Evolutionary conservation across 768 basidiomycete genomes (phyloP).

Genomic region (Kwoniella botswanensis): DNA sequence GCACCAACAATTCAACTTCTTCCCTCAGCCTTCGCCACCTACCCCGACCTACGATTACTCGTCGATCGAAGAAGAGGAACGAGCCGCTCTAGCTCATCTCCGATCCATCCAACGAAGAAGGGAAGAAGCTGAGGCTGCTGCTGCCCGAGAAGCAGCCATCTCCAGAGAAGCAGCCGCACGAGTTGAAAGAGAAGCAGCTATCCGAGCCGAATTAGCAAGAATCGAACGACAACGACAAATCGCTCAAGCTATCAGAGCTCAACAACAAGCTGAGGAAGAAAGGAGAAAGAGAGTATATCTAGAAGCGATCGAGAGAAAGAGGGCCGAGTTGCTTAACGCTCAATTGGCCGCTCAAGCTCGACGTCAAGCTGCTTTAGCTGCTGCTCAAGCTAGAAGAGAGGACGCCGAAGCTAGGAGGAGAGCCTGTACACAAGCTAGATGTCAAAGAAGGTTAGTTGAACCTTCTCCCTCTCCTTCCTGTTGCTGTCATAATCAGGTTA

Average conservation of each 20-base stretch:
- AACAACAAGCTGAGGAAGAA: constrained; percentile 21
- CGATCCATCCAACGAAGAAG: constrained; percentile 42
- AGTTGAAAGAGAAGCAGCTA: constrained; percentile 31
- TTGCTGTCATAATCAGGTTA: not conserved
- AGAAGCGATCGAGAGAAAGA: constrained; percentile 15
- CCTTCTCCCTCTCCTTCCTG: constrained; percentile 15
- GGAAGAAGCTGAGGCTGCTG: constrained; percentile 30
- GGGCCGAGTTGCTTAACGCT: constrained; percentile 5
- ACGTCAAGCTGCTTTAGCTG: constrained; percentile 14
- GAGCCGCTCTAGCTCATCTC: constrained; percentile 46
- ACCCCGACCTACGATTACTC: not conserved
- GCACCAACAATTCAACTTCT: constrained; percentile 4
- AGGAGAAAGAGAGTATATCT: constrained; percentile 8
- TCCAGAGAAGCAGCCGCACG: constrained; percentile 23
- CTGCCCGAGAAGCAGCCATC: constrained; percentile 23
- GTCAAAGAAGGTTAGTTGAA: constrained; percentile 30
- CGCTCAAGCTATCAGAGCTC: constrained; percentile 11
- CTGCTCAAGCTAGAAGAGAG: constrained; percentile 5
- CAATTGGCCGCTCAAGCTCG: constrained; percentile 9
- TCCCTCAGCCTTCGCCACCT: not conserved
- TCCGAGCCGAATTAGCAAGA: constrained; percentile 22
- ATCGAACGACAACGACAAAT: constrained; percentile 18
- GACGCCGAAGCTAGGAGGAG: constrained; percentile 8
- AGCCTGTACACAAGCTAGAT: constrained; percentile 9
- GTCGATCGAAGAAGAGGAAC: constrained; percentile 45